A percentile compares a stretch with the other conserved stretches of the same genome.
These are phyloP conservation scores for Tuber indicum DNA, from an alignment of 495 filamentous ascomycete genomes.

Conservation along the genomic window DNA sequence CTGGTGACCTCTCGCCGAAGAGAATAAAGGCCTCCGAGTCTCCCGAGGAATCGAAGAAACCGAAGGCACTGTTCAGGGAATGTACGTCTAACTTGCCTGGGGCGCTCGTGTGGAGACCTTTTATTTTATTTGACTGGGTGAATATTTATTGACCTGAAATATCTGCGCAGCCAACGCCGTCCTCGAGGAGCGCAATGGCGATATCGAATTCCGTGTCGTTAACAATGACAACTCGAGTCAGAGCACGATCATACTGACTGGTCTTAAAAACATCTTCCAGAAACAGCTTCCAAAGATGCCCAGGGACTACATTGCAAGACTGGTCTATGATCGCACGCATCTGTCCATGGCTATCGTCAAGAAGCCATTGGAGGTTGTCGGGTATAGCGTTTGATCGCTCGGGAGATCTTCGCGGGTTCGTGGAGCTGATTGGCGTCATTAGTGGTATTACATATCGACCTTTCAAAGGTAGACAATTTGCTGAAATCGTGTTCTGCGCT, in stretches of 20 bases:
- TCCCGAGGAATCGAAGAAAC: constrained; percentile 38
- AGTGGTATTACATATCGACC: constrained; percentile 90
- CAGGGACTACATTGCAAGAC: constrained; percentile 93
- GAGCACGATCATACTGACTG: constrained; percentile 88
- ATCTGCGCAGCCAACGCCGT: constrained; percentile 53
- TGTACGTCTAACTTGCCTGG: constrained; percentile 20
- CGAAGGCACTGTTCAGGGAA: constrained; percentile 38
- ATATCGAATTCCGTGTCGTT: constrained; percentile 95
- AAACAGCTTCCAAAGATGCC: constrained; percentile 99
- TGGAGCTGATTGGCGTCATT: not conserved
- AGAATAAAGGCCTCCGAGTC: constrained; percentile 35
- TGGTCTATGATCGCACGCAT: constrained; percentile 96
- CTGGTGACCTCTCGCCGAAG: constrained; percentile 32
- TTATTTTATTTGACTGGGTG: not conserved
- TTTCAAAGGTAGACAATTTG: constrained; percentile 86
- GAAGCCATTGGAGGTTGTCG: constrained; percentile 88
- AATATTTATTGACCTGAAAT: not conserved
- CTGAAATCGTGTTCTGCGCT: constrained; percentile 97
- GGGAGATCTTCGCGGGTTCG: not conserved
- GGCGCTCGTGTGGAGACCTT: not conserved
- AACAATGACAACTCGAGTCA: constrained; percentile 89
- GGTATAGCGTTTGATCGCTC: constrained; percentile 19
- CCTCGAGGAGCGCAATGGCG: constrained; percentile 85
- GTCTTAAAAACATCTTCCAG: constrained; percentile 96
- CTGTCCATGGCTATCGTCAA: constrained; percentile 95